phyloP scores from a whole-genome alignment of 1,284 basidiomycete genomes.

The Hortiboletus rubellus region DNA sequence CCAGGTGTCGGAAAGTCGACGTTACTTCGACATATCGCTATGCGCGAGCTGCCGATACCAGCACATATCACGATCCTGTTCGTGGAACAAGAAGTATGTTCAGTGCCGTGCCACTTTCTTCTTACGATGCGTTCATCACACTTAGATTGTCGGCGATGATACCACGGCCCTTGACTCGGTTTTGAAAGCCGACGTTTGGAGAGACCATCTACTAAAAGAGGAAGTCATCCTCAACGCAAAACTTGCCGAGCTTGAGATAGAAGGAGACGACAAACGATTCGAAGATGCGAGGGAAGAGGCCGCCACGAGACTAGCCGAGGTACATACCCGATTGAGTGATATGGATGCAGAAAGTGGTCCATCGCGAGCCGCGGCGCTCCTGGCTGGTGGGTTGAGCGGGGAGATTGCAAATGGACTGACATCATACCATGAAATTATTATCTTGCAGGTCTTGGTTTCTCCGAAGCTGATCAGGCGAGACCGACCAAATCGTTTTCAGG shows the following conservation, averaged over 20 bases:
- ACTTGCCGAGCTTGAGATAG: conserved; percentile 70
- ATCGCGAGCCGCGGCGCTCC: conserved; percentile 84
- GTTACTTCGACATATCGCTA: conserved; percentile 91
- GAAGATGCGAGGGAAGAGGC: conserved; percentile 87
- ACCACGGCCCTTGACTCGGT: conserved; percentile 92
- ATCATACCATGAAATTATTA: background rate
- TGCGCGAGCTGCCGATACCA: conserved; percentile 93
- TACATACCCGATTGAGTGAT: conserved; percentile 88
- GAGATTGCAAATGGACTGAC: background rate
- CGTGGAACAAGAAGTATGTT: conserved; percentile 91
- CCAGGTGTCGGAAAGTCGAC: conserved; percentile 97
- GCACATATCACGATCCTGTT: conserved; percentile 96
- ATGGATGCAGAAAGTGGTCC: conserved; percentile 99
- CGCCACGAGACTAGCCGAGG: conserved; percentile 82
- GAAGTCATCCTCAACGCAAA: conserved; percentile 74
- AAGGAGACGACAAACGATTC: conserved; percentile 74
- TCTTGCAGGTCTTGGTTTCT: conserved; percentile 79
- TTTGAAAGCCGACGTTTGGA: conserved; percentile 95
- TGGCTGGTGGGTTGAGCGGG: conserved; percentile 63
- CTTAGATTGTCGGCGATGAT: conserved; percentile 87
- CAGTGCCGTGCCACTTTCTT: background rate
- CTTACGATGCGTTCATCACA: background rate
- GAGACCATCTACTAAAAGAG: conserved; percentile 85
- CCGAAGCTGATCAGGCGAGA: conserved; percentile 81
- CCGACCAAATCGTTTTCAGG: conserved; percentile 92